Base-by-base conservation (phyloP, 2,329 filamentous ascomycete genomes). In the Epichloe brachyelytri region DNA sequence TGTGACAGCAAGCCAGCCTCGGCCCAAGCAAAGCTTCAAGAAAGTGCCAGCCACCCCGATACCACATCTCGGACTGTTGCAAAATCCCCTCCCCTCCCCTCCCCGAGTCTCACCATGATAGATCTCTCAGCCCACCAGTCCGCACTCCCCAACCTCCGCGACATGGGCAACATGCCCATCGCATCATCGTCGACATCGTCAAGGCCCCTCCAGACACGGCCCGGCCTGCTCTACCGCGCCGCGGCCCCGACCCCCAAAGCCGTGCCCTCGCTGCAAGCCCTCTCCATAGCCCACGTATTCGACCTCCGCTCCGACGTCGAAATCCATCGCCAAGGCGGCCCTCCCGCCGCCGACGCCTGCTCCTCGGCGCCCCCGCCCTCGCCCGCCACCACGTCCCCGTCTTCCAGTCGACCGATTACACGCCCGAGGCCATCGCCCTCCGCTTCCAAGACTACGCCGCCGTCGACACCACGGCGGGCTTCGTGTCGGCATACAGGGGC, bases 241-340 rank as follows among this genome's bases (percentile, higher is more conserved):
- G 85, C 82, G 2, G 83, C 88, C 57, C 79, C 56, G 19, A 79
- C 78, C 1, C 63, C 71, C 26, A 67, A 72, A 22, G 82, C 82
- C 15, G 65, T 78, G 6, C 59, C 65, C 7, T 71, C 68, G 43
- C 70, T 86, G 53, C 71, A 70, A 33, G 57, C 63, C 5, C 68
- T 87, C 49, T 75, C 77, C n/a, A 77, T 91, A 56, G 74, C 70
- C 22, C 71, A 75, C 55, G 75, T 86, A 48, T 89, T 82, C 62
- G 85, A 89, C 67, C 70, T 89, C 10, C 76, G 86, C 50, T 83
- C 79, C 26, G 65, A 67, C n/a, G 59, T 64, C 17, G 83, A 87
- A 67, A 76, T 86, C 49, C 65, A 75, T 51, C 62, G 67, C 59
- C 59, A 68, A 60, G 55, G 66, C 56, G 54, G 61, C 45, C 34